Evolutionary conservation across 2,329 filamentous ascomycete genomes (phyloP), one percentile per base, ranked within the genome.

Genomic region (Colletotrichum scovillei): DNA sequence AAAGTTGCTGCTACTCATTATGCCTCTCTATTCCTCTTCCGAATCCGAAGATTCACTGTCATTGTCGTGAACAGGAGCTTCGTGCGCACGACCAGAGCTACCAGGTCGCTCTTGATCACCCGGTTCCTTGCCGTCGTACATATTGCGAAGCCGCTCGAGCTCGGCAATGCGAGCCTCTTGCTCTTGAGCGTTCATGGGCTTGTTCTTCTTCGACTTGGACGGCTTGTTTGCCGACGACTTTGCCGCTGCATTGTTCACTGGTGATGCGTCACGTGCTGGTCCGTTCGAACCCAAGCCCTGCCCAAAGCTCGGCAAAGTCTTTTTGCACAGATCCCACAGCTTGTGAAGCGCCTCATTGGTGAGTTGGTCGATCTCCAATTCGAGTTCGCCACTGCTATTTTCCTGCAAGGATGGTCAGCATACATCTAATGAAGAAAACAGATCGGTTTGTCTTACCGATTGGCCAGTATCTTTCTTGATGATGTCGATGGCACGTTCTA

Each of bases 391-490:
- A 26, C 87, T 87, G 38, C 87, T 88, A 75, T 90, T 90, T 80
- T 91, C 89, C 88, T 89, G 66, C 12, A 28, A 8, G 58, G 60
- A 14, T 16, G 42, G 65, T 75, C 26, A 75, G 74, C 7, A 56
- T 30, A 58, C 0, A 26, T 9, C 7, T 58, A 71, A 79, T 82
- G 80, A 82, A 85, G 5, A 4, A 8, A 11, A 7, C 1, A 22
- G 11, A n/a, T 11, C 0, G 1, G n/a, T 22, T 88, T 9, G 52
- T 16, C 87, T 90, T 88, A 85, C 97, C 87, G 87, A 93, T 87
- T 84, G 94, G 85, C 86, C 94, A 83, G 85, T 97, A 76, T 97
- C 96, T 76, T 91, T 91, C 81, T 97, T 95, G 80, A 99, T 98
- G 75, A 98, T 95, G 73, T 93, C 91, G 38, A 98, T 94, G 0